A percentile compares a stretch with the other conserved stretches of the same genome.
Evolutionary conservation across 2,329 filamentous ascomycete species (phyloP).

Genomic region (Nemania abortiva): DNA sequence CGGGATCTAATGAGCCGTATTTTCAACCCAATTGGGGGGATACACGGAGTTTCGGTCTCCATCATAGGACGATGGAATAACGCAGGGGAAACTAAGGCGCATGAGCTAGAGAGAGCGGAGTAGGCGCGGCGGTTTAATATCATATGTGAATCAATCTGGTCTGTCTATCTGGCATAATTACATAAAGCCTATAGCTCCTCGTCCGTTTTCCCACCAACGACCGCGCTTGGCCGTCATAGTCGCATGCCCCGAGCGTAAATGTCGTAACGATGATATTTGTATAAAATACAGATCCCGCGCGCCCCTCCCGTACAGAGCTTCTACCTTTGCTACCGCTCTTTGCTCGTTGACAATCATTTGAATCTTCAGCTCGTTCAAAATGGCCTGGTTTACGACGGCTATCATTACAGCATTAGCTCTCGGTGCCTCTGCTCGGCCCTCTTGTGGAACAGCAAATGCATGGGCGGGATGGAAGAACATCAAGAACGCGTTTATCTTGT

Average conservation of each 20-base stretch:
- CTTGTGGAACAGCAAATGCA: background rate
- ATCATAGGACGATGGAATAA: background rate
- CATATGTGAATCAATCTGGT: conserved; percentile 2
- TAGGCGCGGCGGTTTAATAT: background rate
- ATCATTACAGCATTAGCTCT: conserved; percentile 30
- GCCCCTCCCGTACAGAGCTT: background rate
- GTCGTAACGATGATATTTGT: conserved; percentile 10
- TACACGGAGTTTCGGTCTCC: conserved; percentile 9
- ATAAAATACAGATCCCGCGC: conserved; percentile 18
- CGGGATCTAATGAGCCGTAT: conserved; percentile 31
- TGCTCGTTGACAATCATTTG: background rate
- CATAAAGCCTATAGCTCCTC: background rate
- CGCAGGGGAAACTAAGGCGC: background rate
- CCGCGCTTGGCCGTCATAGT: background rate
- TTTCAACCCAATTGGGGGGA: conserved; percentile 16
- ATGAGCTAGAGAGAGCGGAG: conserved; percentile 1
- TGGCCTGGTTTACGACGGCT: conserved; percentile 22
- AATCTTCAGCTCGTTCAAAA: conserved; percentile 8
- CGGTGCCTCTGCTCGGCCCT: conserved; percentile 18
- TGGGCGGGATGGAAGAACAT: conserved; percentile 55
- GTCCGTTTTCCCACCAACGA: conserved; percentile 23
- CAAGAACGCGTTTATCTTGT: conserved; percentile 59
- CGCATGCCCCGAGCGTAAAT: background rate
- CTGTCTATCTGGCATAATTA: conserved; percentile 8
- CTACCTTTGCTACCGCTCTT: background rate